phyloP scores from a whole-genome alignment of 179 eudicot genomes.

The Silene vulgaris region DNA sequence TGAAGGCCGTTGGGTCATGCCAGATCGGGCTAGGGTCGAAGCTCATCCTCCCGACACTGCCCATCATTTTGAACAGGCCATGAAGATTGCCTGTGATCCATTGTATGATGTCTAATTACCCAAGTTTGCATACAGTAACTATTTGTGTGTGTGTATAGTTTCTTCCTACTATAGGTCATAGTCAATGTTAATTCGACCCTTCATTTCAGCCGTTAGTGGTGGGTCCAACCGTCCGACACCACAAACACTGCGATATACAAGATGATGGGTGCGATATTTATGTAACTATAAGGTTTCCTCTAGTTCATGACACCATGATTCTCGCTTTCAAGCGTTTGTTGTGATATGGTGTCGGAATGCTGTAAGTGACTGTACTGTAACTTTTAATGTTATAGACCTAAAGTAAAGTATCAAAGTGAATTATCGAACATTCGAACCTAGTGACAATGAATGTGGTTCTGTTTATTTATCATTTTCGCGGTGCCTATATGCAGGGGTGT shows the following conservation, averaged over 20 bases:
- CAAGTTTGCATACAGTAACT: too few relatives aligned
- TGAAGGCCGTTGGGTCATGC: conserved; percentile 61
- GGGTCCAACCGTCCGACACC: neutral
- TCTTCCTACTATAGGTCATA: neutral
- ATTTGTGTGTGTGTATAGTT: neutral
- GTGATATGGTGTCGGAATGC: neutral
- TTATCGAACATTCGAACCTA: neutral
- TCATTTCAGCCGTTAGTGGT: neutral
- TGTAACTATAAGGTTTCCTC: neutral
- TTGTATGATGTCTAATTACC: neutral
- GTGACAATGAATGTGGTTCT: neutral
- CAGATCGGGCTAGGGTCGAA: conserved; percentile 47
- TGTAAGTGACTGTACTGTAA: neutral
- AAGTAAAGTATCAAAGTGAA: neutral
- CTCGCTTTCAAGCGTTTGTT: neutral
- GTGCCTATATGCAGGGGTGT: too few relatives aligned
- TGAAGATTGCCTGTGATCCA: conserved; percentile 34
- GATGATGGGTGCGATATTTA: too few relatives aligned
- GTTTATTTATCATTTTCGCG: too few relatives aligned
- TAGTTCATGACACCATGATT: neutral
- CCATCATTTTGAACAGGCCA: conserved; percentile 40
- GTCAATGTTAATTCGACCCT: neutral
- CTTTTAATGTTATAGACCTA: neutral
- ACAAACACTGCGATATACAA: too few relatives aligned
- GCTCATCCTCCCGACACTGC: conserved; percentile 51